Percentiles rank a stretch among this genome's conserved stretches.
Evolutionary conservation across 345 rosid species (phyloP).

Genomic region (Sisymbrium altissimum): DNA sequence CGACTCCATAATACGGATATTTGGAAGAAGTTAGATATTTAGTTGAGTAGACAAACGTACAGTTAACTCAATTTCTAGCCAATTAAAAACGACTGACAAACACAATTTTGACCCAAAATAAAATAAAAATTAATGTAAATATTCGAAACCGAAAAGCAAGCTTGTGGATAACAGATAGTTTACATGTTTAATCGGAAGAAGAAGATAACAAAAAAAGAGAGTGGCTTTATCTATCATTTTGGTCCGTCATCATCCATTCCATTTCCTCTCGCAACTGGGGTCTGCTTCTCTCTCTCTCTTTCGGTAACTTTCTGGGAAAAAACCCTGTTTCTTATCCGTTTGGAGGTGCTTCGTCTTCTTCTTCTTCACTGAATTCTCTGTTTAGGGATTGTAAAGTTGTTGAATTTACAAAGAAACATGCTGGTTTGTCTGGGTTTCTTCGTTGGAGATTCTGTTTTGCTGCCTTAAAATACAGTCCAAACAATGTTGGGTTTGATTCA

Average conservation of each 20-base stretch:
- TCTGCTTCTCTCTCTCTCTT: constrained; percentile 20
- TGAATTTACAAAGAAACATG: constrained; percentile 28
- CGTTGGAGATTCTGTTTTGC: constrained; percentile 21
- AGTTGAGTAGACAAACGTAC: not conserved
- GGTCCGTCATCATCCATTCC: constrained; percentile 17
- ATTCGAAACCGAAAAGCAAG: not conserved
- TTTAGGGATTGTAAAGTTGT: constrained; percentile 13
- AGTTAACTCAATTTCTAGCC: not conserved
- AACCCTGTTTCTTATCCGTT: constrained; percentile 21
- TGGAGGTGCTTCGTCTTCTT: constrained; percentile 2
- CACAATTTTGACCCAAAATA: not conserved
- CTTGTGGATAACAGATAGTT: constrained; percentile 22
- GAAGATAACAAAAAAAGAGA: constrained; percentile 5
- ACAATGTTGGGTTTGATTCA: constrained; percentile 48
- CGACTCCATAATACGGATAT: constrained; percentile 4
- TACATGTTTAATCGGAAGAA: constrained; percentile 9
- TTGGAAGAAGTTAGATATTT: not conserved
- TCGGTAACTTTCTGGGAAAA: constrained; percentile 5
- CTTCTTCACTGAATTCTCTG: not conserved
- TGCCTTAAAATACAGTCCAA: constrained; percentile 20
- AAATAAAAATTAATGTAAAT: too few relatives aligned
- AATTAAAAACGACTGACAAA: not conserved
- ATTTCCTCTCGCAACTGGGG: constrained; percentile 1
- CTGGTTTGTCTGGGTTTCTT: constrained; percentile 6
- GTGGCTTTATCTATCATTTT: constrained; percentile 15